These are phyloP conservation scores for Kernera saxatilis DNA, from an alignment of 345 rosid species.

Conservation along the genomic window DNA sequence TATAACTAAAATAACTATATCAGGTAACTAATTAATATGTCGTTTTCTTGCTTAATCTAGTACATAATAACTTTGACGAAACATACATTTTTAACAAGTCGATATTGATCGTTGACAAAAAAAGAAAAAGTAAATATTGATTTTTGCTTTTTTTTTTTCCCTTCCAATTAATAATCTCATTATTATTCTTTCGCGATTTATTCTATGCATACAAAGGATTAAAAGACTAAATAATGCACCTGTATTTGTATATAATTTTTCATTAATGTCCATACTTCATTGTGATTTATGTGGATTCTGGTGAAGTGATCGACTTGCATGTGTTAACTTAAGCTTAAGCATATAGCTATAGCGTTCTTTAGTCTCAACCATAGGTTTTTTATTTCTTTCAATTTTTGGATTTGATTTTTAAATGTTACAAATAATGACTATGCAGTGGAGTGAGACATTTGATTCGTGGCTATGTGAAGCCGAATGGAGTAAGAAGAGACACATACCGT, in stretches of 20 bases:
- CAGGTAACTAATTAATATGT: not conserved
- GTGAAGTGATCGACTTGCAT: no score
- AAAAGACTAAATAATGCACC: no score
- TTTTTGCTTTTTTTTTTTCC: not conserved
- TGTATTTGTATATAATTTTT: no score
- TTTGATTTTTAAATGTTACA: not conserved
- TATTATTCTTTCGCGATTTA: not conserved
- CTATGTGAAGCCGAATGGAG: constrained; percentile 55
- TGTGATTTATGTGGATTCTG: no score
- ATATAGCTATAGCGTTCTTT: not conserved
- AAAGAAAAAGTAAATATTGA: not conserved
- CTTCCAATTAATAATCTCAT: not conserved
- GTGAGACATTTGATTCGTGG: constrained; percentile 61
- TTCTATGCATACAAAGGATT: no score
- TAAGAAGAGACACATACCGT: constrained; percentile 30
- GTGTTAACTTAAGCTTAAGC: no score
- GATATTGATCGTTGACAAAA: not conserved
- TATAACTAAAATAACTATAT: not conserved
- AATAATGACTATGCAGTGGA: constrained; percentile 41
- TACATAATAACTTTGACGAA: not conserved
- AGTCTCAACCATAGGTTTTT: not conserved
- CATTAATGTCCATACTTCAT: no score
- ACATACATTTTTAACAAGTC: not conserved
- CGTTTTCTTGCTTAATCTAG: not conserved
- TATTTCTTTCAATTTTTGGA: not conserved